Evolutionary conservation across 2,329 filamentous ascomycete species (phyloP), one percentile per base, ranked within the genome.

Genomic region (Penicillium sp.): DNA sequence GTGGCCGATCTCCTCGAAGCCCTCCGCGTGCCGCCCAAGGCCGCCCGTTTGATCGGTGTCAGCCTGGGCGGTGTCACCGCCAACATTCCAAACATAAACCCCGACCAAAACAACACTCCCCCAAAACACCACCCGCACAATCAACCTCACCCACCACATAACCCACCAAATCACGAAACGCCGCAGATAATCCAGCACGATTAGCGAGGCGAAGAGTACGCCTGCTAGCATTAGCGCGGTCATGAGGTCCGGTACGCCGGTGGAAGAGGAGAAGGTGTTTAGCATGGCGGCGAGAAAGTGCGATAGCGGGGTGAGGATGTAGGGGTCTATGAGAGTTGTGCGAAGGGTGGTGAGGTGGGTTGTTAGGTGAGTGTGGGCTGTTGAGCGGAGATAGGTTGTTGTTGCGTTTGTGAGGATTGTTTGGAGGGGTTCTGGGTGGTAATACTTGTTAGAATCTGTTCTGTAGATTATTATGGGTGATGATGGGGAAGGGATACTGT

Each of bases 61-160:
- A 91, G 87, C 37, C 86, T 95, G 73, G 92, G 92, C 62, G 92
- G 92, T 54, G 90, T 89, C 2, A 95, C 91, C 1, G 82, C 77
- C 77, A 11, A 72, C 68, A 19, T 58, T 65, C 61, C 83, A 89
- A 3, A 89, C 79, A 60, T 83, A 81, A 18, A 87, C 78, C 0
- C 81, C 80, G 0, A 87, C 43, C 0, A 81, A 79, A 4, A 82
- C 77, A 2, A 93, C 65, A 2, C 78, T 73, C 1, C 82, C 83
- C 86, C 87, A 95, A 63, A 92, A 86, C 1, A 84, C 73, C 43
- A 92, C 65, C 24, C 83, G 78, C 62, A 91, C 73, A 11, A 82
- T 81, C 56, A 96, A 71, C n/a, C 84, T 80, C 54, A 92, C 85
- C 86, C 91, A 92, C 79, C 88, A 96, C 70, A 92, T 80, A 52